Percentiles rank a stretch among this genome's conserved stretches.
phyloP scores from a whole-genome alignment of 1,284 basidiomycete species.

The Rhizoctonia solani region DNA sequence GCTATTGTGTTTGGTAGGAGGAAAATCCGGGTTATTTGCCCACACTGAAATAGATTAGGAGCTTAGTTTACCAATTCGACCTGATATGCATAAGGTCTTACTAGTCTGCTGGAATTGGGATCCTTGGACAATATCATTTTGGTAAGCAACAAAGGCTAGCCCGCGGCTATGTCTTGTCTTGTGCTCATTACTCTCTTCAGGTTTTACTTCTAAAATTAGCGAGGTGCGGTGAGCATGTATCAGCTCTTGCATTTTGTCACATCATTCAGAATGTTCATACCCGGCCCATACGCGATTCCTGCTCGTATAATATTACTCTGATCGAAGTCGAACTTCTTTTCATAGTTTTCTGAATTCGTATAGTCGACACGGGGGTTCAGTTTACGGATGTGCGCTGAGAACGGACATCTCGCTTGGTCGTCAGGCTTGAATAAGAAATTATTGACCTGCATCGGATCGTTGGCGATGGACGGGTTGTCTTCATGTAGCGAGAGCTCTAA shows the following conservation, averaged over 20 bases:
- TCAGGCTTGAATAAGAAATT: conserved; percentile 1
- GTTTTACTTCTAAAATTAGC: background rate
- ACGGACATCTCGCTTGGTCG: background rate
- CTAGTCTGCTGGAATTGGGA: background rate
- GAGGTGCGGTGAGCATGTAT: too few species aligned
- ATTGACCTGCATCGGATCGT: background rate
- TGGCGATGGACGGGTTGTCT: background rate
- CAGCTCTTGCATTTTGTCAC: background rate
- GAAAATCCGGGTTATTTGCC: background rate
- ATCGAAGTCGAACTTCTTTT: too few species aligned
- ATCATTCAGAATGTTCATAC: background rate
- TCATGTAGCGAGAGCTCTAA: background rate
- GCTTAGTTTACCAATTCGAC: background rate
- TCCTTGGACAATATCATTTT: background rate
- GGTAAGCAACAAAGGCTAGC: conserved; percentile 3
- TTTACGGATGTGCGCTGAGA: conserved; percentile 19
- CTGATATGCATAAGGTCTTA: background rate
- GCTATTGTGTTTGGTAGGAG: too few species aligned
- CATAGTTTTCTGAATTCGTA: too few species aligned
- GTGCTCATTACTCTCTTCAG: background rate
- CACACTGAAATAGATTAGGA: background rate
- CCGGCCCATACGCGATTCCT: conserved; percentile 9
- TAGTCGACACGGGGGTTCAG: conserved; percentile 2
- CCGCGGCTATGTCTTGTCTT: background rate
- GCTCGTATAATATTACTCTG: background rate